phyloP scores from a whole-genome alignment of 306 rosid species.

The Quercus parvula region DNA sequence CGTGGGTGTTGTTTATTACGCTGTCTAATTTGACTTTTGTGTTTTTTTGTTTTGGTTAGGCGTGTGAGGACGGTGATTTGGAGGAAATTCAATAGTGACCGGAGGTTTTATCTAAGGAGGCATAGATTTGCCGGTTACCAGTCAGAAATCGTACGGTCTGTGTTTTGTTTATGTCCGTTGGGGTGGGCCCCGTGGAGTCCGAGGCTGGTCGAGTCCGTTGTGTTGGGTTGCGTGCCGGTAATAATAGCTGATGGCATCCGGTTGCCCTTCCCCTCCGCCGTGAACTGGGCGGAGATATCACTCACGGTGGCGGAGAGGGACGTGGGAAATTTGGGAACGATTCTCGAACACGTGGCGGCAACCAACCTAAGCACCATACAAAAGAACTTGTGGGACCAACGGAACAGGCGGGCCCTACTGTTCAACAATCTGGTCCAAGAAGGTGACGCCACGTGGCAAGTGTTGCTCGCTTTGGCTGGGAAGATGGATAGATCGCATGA shows the following conservation, averaged over 20 bases:
- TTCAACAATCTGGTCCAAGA: constrained; percentile 44
- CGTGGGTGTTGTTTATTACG: background rate
- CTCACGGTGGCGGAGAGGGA: constrained; percentile 77
- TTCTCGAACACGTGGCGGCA: constrained; percentile 75
- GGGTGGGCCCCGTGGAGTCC: constrained; percentile 99
- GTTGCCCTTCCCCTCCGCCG: constrained; percentile 59
- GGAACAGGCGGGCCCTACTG: constrained; percentile 52
- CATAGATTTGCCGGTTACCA: constrained; percentile 84
- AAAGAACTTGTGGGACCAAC: constrained; percentile 61
- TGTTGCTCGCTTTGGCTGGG: constrained; percentile 34
- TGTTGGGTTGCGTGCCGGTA: constrained; percentile 85
- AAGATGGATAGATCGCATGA: constrained; percentile 51
- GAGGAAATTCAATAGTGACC: constrained; percentile 64
- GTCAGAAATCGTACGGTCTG: constrained; percentile 75
- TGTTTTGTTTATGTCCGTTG: constrained; percentile 77
- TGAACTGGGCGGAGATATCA: constrained; percentile 78
- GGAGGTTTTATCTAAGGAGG: constrained; percentile 66
- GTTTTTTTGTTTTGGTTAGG: constrained; percentile 23
- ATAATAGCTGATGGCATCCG: constrained; percentile 79
- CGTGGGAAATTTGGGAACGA: constrained; percentile 52
- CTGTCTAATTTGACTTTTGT: background rate
- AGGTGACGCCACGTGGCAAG: constrained; percentile 98
- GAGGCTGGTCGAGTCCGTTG: constrained; percentile 80
- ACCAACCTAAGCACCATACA: constrained; percentile 66
- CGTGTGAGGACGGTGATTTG: constrained; percentile 73